These are phyloP conservation scores for Multifurca ochricompacta DNA, from an alignment of 768 basidiomycete species.

Conservation along the genomic window DNA sequence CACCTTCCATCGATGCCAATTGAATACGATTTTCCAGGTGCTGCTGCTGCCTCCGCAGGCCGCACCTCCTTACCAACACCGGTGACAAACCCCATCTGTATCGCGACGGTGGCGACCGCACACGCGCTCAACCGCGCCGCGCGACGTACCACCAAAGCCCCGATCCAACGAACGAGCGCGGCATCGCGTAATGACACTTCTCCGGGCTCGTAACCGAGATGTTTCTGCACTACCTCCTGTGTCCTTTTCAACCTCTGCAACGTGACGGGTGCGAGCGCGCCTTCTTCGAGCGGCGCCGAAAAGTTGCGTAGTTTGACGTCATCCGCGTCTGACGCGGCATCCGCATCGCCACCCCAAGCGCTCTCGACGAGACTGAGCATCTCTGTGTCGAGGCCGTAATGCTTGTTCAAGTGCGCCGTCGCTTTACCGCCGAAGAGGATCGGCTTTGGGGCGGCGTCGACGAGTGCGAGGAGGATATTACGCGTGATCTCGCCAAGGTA, in stretches of 20 bases:
- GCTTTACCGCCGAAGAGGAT: slow-evolving; percentile 78
- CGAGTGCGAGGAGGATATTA: slow-evolving; percentile 71
- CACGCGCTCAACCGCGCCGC: slow-evolving; percentile 80
- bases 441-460: slow-evolving; percentile 65
- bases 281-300: slow-evolving; percentile 3
- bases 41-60: slow-evolving; percentile 15
- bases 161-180: slow-evolving; percentile 76
- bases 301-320: slow-evolving; percentile 15
- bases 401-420: slow-evolving; percentile 65
- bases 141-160: slow-evolving; percentile 66
- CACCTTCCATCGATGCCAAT: slow-evolving; percentile 95
- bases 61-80: slow-evolving; percentile 33
- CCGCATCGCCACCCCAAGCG: slow-evolving; percentile 51
- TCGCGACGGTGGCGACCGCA: slow-evolving; percentile 77
- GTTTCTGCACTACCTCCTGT: slow-evolving; percentile 50
- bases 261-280: slow-evolving; percentile 17
- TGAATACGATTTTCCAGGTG: slow-evolving; percentile 45
- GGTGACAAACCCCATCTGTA: slow-evolving; percentile 69
- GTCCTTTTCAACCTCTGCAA: slow-evolving; percentile 43
- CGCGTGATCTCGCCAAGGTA: slow-evolving; percentile 94
- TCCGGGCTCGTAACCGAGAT: slow-evolving; percentile 49
- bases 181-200: slow-evolving; percentile 42
- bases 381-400: slow-evolving; percentile 95
- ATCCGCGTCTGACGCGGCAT: background rate
- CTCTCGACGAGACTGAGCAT: slow-evolving; percentile 78